Conservation (phyloP, 768 basidiomycete species). For the Kwoniella heveanensis region DNA sequence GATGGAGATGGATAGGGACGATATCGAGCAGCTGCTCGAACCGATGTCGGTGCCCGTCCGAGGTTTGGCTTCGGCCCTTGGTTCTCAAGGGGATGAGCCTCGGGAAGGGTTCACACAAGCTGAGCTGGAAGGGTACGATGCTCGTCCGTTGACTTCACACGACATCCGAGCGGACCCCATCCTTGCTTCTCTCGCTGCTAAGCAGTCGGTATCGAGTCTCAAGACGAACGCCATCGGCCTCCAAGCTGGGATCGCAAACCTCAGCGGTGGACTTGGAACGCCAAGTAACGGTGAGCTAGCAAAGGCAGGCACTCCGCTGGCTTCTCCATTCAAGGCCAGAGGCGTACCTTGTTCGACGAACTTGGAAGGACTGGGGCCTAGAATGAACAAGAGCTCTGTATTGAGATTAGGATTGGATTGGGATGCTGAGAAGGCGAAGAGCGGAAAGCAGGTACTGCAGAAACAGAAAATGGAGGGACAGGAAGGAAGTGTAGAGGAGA, state of each 20-base stretch:
- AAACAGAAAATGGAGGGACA: background rate
- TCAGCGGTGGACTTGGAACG: background rate
- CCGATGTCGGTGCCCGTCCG: background rate
- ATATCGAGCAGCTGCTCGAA: constrained; percentile 17
- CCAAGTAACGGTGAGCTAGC: background rate
- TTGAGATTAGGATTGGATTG: constrained; percentile 37
- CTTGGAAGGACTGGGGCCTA: constrained; percentile 27
- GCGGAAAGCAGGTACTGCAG: background rate
- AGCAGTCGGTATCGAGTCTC: constrained; percentile 9
- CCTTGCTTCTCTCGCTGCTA: constrained; percentile 31
- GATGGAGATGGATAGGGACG: background rate
- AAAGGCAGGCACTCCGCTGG: background rate
- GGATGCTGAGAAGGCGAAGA: constrained; percentile 24
- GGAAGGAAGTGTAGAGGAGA: constrained; percentile 4
- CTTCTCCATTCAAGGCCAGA: constrained; percentile 28
- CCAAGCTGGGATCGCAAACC: background rate
- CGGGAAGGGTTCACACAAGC: background rate
- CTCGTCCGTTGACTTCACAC: constrained; percentile 12
- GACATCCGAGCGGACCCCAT: constrained; percentile 40
- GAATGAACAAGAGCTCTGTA: constrained; percentile 42
- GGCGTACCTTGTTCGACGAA: constrained; percentile 27
- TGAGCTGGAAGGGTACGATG: constrained; percentile 6
- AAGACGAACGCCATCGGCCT: background rate
- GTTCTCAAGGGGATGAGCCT: background rate
- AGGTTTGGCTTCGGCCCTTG: background rate